Evolutionary conservation across 768 basidiomycete genomes (phyloP), one percentile per base, ranked within the genome.

Genomic region (Mycena epipterygia): DNA sequence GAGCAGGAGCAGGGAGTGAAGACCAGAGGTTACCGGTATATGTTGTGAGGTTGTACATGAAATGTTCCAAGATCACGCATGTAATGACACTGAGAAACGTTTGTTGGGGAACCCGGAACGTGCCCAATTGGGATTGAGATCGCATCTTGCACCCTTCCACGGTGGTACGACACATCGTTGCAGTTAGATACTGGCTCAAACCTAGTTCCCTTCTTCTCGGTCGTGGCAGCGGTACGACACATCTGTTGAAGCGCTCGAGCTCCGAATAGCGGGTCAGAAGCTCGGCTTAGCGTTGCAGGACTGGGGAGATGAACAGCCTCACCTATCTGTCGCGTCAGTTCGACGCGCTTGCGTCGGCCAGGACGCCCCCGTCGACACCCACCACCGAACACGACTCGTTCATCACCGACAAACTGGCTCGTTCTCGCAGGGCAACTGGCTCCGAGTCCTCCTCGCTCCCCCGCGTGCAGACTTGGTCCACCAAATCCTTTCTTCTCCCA

Each of bases 291-390:
- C n/a, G n/a, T n/a, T n/a, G n/a, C n/a, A n/a, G n/a, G n/a, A n/a
- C n/a, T n/a, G n/a, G n/a, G n/a, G n/a, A n/a, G n/a, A 95, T 95
- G 94, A 95, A 95, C 84, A 93, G 93, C 75, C 89, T 95, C 76
- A 86, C 88, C 21, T 91, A 93, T 82, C 86, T 95, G 70, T 93
- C 94, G 74, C 91, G 92, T 78, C 91, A 94, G 80, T 90, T 94
- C 85, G 93, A 95, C 83, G 90, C 89, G 70, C 83, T 93, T 74
- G 90, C 91, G 67, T 82, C 90, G 11, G 79, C 90, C 56, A 86
- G 85, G 74, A 85, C 90, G 48, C 88, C 89, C 30, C 88, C 91
- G 19, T 86, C 89, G 42, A 88, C 90, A 1, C 88, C 90, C 48
- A 81, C 83, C 51, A 75, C 81, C 51, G 83, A 85, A 30, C 79